Evolutionary conservation across 495 filamentous ascomycete genomes (phyloP).

Genomic region (Tuber aestivum): DNA sequence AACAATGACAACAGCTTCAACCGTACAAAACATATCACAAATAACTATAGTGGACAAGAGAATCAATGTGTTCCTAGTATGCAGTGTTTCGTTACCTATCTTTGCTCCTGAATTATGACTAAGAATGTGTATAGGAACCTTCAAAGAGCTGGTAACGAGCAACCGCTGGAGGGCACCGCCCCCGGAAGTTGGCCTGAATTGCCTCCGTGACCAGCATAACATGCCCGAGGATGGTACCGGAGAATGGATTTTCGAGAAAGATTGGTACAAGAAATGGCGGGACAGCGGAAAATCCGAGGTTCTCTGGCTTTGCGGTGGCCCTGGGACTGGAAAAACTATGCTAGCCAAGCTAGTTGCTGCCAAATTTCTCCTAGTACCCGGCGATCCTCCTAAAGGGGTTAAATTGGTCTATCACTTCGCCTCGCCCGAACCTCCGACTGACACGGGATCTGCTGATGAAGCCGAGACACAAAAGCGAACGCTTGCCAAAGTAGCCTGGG

Average conservation of each 20-base stretch:
- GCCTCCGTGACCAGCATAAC: not conserved
- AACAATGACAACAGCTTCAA: too few species aligned
- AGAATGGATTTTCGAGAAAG: not conserved
- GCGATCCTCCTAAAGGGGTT: slow-evolving; percentile 20
- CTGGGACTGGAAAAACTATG: not conserved
- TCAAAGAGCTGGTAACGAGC: not conserved
- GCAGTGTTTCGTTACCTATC: not conserved
- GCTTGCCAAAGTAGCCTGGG: too few species aligned
- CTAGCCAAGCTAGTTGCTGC: not conserved
- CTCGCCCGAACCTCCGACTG: too few species aligned
- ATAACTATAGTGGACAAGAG: not conserved
- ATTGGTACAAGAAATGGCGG: too few species aligned
- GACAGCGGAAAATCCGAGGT: not conserved
- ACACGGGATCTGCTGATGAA: too few species aligned
- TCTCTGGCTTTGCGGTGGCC: not conserved
- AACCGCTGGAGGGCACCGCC: not conserved
- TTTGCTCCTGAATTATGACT: not conserved
- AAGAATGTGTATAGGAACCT: slow-evolving; percentile 31
- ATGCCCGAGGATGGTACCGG: not conserved
- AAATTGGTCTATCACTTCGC: not conserved
- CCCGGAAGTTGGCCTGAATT: not conserved
- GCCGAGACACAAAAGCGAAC: too few species aligned
- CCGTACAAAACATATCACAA: not conserved
- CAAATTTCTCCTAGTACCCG: slow-evolving; percentile 19
- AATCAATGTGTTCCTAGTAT: not conserved